Conservation (phyloP, 345 rosid species). For the Citrus mangshanensis region DNA sequence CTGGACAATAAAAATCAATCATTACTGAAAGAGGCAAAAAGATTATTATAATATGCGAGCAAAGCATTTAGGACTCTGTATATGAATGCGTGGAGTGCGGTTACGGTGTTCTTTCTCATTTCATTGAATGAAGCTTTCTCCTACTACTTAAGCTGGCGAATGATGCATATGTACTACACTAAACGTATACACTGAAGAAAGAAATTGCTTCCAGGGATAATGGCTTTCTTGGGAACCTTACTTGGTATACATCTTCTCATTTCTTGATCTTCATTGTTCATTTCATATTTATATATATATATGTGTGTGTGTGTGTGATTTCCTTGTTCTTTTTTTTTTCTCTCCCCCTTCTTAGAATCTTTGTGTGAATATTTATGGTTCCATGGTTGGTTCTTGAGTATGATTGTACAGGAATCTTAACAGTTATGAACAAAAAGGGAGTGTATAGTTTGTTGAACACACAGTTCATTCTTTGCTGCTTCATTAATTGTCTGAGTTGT, state of each 20-base stretch:
- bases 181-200: neutral
- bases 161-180: neutral
- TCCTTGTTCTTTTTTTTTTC: neutral
- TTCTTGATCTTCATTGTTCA: neutral
- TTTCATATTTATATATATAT: too few species aligned
- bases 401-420: neutral
- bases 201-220: constrained; percentile 5
- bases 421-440: neutral
- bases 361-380: neutral
- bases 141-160: neutral
- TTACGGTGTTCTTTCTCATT: neutral
- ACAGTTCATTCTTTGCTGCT: neutral
- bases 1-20: too few species aligned
- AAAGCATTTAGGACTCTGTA: neutral
- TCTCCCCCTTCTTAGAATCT: neutral
- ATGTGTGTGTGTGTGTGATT: neutral
- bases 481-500: neutral
- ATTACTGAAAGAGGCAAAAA: neutral
- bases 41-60: neutral
- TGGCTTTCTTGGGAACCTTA: constrained; percentile 26
- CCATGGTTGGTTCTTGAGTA: neutral
- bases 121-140: neutral
- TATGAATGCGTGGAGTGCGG: neutral
- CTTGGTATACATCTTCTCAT: constrained; percentile 14
- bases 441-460: neutral